These are phyloP conservation scores for Nitzschia sp. DNA, from an alignment of 108 stramenopile genomes.

Conservation along the genomic window DNA sequence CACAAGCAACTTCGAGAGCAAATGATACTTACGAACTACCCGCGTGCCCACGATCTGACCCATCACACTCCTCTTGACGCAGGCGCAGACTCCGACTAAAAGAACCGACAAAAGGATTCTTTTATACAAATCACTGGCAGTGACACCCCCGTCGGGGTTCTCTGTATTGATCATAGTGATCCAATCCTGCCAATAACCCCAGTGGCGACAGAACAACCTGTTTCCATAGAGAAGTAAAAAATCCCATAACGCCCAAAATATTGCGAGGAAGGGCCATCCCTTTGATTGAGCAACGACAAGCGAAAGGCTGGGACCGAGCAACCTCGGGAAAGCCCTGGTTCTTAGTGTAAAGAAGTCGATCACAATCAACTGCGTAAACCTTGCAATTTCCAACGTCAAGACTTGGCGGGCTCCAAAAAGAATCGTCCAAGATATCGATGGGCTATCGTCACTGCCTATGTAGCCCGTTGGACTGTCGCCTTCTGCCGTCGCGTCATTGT, in stretches of 20 bases:
- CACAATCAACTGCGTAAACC: slow-evolving; percentile 28
- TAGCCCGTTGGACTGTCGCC: neutral
- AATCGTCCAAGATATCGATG: slow-evolving; percentile 41
- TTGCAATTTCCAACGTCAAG: slow-evolving; percentile 27
- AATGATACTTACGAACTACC: slow-evolving; percentile 33
- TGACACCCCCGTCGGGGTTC: slow-evolving; percentile 45
- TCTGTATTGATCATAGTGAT: slow-evolving; percentile 35
- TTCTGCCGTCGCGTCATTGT: neutral
- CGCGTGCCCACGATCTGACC: slow-evolving; percentile 29
- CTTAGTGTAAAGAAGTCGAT: slow-evolving; percentile 44
- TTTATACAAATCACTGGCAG: slow-evolving; percentile 8
- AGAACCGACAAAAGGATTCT: slow-evolving; percentile 14
- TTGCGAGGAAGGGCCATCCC: slow-evolving; percentile 52
- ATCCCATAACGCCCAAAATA: slow-evolving; percentile 46
- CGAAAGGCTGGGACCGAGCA: slow-evolving; percentile 29
- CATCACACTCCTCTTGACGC: slow-evolving; percentile 25
- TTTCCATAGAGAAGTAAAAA: slow-evolving; percentile 34
- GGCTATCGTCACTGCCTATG: neutral
- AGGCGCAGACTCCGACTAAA: slow-evolving; percentile 12
- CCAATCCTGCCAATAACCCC: slow-evolving; percentile 42
- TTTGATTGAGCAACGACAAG: slow-evolving; percentile 44
- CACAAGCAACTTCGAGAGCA: neutral
- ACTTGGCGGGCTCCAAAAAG: slow-evolving; percentile 42
- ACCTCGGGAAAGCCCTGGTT: slow-evolving; percentile 19
- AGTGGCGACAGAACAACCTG: slow-evolving; percentile 35